Conservation (phyloP, 2,329 filamentous ascomycete genomes). For the Coniochaeta prunicola region DNA sequence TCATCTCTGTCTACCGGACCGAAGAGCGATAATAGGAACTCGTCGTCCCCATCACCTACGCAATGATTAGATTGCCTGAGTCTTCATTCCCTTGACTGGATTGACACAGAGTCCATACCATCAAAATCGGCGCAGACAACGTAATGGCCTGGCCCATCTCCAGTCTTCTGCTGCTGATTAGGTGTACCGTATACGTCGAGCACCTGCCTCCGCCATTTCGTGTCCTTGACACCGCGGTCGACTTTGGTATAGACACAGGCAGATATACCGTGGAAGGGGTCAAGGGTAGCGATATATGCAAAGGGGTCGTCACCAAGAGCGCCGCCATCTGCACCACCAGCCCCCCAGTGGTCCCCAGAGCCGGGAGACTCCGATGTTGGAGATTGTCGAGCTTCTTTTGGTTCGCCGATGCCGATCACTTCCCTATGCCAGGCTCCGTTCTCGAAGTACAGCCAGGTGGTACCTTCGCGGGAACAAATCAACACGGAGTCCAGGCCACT, state of each 20-base stretch:
- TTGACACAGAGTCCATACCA: background rate
- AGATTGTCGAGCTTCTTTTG: background rate
- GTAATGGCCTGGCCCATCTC: background rate
- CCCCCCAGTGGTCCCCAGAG: background rate
- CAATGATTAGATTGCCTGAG: background rate
- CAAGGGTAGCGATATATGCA: background rate
- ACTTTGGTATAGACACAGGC: background rate
- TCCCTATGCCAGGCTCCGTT: background rate
- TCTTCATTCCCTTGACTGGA: background rate
- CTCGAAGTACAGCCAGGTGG: conserved; percentile 1
- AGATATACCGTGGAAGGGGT: conserved; percentile 1
- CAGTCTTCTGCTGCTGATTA: background rate
- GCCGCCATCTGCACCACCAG: background rate
- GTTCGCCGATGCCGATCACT: background rate
- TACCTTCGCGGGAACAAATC: conserved; percentile 1
- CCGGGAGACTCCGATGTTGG: background rate
- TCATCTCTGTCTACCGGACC: background rate
- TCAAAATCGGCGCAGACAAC: background rate
- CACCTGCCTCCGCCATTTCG: background rate
- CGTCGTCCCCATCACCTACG: background rate
- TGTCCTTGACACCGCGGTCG: background rate
- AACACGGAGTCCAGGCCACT: background rate
- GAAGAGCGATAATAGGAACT: background rate
- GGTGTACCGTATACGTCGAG: background rate
- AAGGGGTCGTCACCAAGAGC: background rate